These are phyloP conservation scores for Trichophyton equinum DNA, from an alignment of 2,329 filamentous ascomycete species.

Conservation along the genomic window DNA sequence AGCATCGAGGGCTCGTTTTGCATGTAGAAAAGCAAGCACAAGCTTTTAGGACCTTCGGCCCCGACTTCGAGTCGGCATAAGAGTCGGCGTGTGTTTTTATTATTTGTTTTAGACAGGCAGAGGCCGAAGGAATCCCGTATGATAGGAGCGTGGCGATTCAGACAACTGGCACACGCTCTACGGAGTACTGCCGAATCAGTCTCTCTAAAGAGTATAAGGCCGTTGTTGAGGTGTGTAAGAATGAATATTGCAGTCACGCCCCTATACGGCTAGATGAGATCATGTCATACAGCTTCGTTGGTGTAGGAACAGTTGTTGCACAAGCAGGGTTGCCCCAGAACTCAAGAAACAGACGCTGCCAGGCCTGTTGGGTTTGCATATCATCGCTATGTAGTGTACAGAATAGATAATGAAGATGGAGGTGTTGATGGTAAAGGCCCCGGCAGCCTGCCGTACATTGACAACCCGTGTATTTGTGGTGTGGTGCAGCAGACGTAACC, in stretches of 20 bases:
- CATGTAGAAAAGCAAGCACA: background rate
- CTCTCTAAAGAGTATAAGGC: background rate
- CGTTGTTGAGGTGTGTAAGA: background rate
- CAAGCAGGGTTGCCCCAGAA: background rate
- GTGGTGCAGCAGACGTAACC: background rate
- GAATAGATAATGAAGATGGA: background rate
- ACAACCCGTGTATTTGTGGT: background rate
- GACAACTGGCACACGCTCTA: no score
- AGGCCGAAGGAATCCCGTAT: background rate
- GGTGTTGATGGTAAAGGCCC: background rate
- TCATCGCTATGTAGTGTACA: slow-evolving; percentile 4
- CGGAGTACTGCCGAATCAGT: no score
- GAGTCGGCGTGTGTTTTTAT: background rate
- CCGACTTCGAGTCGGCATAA: background rate
- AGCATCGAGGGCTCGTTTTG: background rate
- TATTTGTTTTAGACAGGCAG: background rate
- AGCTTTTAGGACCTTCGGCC: background rate
- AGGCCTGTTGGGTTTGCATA: background rate
- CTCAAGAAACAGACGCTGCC: background rate
- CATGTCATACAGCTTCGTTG: background rate
- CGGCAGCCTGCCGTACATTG: background rate
- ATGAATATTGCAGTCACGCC: no score
- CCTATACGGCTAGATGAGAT: background rate
- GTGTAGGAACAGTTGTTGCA: background rate
- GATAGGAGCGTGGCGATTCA: no score